phyloP scores from a whole-genome alignment of 495 filamentous ascomycete species.

The Aspergillus saccharolyticus region DNA sequence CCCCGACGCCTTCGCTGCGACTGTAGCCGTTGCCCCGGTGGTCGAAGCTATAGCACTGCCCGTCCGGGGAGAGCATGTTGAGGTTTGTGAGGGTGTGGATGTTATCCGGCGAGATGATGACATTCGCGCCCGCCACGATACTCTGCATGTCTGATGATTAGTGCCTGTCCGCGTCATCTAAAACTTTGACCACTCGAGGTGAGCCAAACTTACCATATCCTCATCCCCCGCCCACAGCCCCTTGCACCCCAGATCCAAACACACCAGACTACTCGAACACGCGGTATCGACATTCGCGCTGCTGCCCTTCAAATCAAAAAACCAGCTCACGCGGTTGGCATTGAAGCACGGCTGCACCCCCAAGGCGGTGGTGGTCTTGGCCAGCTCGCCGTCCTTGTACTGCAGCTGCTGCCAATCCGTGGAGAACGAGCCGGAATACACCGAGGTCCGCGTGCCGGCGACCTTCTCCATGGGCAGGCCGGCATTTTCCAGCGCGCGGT shows the following conservation, averaged over 20 bases:
- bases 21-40: conserved; percentile 29
- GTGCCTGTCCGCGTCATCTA: conserved; percentile 9
- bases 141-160: conserved; percentile 25
- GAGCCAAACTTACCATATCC: conserved; percentile 28
- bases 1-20: conserved; percentile 27
- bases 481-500: conserved; percentile 52
- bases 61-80: conserved; percentile 27
- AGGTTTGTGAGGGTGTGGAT: conserved; percentile 23
- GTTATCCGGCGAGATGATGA: conserved; percentile 25
- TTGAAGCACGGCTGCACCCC: conserved; percentile 33
- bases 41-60: conserved; percentile 30
- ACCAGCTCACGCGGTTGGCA: conserved; percentile 40
- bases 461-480: conserved; percentile 37
- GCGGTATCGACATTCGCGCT: conserved; percentile 41
- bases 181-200: too few relatives aligned
- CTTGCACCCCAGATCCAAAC: conserved; percentile 36
- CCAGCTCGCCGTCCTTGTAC: conserved; percentile 42
- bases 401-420: conserved; percentile 39
- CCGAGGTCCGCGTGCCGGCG: too few relatives aligned
- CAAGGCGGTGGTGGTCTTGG: conserved; percentile 24
- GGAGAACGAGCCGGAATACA: too few relatives aligned
- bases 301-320: conserved; percentile 37
- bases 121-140: too few relatives aligned
- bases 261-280: conserved; percentile 37
- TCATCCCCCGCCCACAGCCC: conserved; percentile 37